Base-by-base conservation (phyloP, 768 basidiomycete genomes). In the Infundibulicybe gibba region DNA sequence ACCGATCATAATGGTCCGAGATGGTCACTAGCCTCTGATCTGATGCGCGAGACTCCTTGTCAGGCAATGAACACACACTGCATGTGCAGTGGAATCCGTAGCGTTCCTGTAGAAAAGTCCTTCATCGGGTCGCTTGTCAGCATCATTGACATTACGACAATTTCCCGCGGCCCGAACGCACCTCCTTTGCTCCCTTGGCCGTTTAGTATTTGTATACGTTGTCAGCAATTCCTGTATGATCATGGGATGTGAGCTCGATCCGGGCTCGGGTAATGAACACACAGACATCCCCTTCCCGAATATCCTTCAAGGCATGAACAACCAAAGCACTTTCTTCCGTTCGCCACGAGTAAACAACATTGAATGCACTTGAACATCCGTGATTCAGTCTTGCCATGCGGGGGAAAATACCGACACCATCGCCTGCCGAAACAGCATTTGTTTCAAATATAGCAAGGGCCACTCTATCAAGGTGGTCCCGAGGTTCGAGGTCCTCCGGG, bases 391-490 rank as follows among this genome's bases (percentile, higher is more conserved):
- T 69, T 11, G 83, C 81, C 72, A 80, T 83, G 16, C 60, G 67
- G n/a, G 83, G 83, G 58, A 85, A 86, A n/a, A 87, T 67, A 0
- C 82, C 84, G 3, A 77, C 76, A 15, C 63, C 56, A 1, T 68
- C 62, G 1, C 79, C 80, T 3, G 81, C 75, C 3, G 74, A 63
- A 6, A 85, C 78, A 1, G 79, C 80, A 54, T 86, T 87, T 3
- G 84, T 85, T 58, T 82, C 73, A 58, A 85, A 80, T 47, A 82
- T 85, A 0, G 81, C 80, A 14, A 87, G 63, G 0, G 79, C 79
- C n/a, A 81, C 62, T 55, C 75, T 66, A 14, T 71, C 68, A 32
- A 57, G 62, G 51, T 68, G 64, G 40, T 53, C 61, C 51, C 49
- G 64, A 17, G 65, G 72, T 40, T 70, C 59, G 25, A 75, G 49